These are phyloP conservation scores for Lactarius quietus DNA, from an alignment of 768 basidiomycete species.

Conservation along the genomic window DNA sequence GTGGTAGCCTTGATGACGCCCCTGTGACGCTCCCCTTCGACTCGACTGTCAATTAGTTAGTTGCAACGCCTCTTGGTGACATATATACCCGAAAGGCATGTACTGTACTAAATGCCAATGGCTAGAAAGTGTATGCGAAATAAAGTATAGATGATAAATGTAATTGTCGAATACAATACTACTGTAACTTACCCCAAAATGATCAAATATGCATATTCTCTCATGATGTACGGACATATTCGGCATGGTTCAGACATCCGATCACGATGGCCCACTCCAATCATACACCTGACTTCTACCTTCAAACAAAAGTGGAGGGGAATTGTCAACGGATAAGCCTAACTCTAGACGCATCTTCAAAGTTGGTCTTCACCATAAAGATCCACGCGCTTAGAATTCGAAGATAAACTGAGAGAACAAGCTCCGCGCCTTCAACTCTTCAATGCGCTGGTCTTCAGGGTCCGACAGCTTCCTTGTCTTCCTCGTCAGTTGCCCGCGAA, in stretches of 20 bases:
- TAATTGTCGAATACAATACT: no score
- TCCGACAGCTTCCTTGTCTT: neutral
- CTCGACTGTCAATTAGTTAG: no score
- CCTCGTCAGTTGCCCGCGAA: neutral
- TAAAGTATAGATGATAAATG: no score
- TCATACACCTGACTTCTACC: neutral
- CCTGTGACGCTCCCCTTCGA: no score
- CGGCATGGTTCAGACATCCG: neutral
- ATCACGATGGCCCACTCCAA: neutral
- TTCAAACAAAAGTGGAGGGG: neutral
- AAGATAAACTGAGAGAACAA: neutral
- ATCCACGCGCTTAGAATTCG: neutral
- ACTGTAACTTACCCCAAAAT: no score
- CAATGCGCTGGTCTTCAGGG: neutral
- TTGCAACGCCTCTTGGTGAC: no score
- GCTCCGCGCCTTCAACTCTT: conserved; percentile 4
- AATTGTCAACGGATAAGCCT: neutral
- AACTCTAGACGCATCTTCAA: neutral
- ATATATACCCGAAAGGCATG: no score
- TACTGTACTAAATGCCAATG: no score
- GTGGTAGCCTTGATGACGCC: no score
- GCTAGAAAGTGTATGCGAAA: no score
- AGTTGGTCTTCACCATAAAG: conserved; percentile 11
- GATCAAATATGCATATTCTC: no score
- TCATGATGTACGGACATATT: no score